phyloP scores from a whole-genome alignment of 495 filamentous ascomycete species.

The Jackrogersella multiformis region DNA sequence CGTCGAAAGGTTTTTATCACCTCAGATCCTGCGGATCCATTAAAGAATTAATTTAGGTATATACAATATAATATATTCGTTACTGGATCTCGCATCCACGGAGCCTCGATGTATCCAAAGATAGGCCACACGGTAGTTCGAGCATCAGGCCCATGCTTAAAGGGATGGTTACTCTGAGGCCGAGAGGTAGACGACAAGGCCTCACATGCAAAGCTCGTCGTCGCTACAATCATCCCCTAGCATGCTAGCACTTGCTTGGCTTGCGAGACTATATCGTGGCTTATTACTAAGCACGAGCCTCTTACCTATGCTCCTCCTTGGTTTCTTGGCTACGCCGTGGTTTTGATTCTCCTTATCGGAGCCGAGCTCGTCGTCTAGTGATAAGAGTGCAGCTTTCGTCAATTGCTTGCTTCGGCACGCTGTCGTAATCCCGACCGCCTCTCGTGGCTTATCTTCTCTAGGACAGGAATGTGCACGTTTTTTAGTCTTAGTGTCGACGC shows the following conservation, averaged over 20 bases:
- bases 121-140: background rate
- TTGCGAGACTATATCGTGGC: conserved; percentile 25
- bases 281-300: conserved; percentile 20
- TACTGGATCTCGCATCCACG: background rate
- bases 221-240: conserved; percentile 43
- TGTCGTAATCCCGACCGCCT: background rate
- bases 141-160: background rate
- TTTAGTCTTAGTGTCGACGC: conserved; percentile 26
- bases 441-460: conserved; percentile 15
- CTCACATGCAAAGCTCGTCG: conserved; percentile 52
- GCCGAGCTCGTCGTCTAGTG: conserved; percentile 24
- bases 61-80: conserved; percentile 1
- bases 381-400: background rate
- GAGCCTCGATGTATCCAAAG: conserved; percentile 9
- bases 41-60: conserved; percentile 8
- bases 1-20: background rate
- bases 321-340: conserved; percentile 28
- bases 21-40: conserved; percentile 10
- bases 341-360: conserved; percentile 41
- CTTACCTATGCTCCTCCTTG: conserved; percentile 34
- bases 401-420: conserved; percentile 2
- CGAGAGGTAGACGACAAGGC: background rate
- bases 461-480: conserved; percentile 38
- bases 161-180: background rate
- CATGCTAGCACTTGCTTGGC: conserved; percentile 15